A percentile compares a stretch with the other conserved stretches of the same genome.
These are phyloP conservation scores for Sporothrix brunneoviolacea DNA, from an alignment of 2,329 filamentous ascomycete species.

Conservation along the genomic window DNA sequence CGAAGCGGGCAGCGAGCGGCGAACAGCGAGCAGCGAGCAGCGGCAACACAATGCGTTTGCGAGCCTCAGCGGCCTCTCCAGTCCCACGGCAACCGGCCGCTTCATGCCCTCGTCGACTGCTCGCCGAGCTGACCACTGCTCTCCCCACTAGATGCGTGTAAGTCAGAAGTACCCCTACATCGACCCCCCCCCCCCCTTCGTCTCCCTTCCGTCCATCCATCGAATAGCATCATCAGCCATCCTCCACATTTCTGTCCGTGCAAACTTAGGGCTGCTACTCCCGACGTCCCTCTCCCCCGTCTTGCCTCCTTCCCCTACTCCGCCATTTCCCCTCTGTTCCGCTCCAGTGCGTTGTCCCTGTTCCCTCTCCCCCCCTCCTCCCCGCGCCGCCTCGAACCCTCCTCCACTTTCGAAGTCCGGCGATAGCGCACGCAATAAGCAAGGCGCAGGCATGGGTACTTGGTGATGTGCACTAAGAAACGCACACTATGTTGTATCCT, in stretches of 20 bases:
- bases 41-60: too few relatives aligned
- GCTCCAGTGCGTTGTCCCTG: neutral
- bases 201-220: conserved; percentile 15
- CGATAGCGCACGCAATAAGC: conserved; percentile 1
- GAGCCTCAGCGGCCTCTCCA: too few relatives aligned
- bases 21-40: neutral
- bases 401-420: conserved; percentile 9
- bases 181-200: neutral
- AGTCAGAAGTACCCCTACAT: conserved; percentile 11
- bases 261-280: neutral
- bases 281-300: conserved; percentile 10
- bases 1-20: too few relatives aligned
- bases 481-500: neutral
- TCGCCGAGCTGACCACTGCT: too few relatives aligned
- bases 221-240: neutral
- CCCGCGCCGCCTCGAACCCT: neutral
- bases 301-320: conserved; percentile 16
- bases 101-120: too few relatives aligned
- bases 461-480: conserved; percentile 7
- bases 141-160: neutral
- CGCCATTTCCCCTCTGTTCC: conserved; percentile 8
- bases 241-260: conserved; percentile 11
- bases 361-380: conserved; percentile 7
- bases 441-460: conserved; percentile 3
- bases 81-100: too few relatives aligned